Conservation (phyloP, 148 eudicot species). For the Hydrangea macrophylla region DNA sequence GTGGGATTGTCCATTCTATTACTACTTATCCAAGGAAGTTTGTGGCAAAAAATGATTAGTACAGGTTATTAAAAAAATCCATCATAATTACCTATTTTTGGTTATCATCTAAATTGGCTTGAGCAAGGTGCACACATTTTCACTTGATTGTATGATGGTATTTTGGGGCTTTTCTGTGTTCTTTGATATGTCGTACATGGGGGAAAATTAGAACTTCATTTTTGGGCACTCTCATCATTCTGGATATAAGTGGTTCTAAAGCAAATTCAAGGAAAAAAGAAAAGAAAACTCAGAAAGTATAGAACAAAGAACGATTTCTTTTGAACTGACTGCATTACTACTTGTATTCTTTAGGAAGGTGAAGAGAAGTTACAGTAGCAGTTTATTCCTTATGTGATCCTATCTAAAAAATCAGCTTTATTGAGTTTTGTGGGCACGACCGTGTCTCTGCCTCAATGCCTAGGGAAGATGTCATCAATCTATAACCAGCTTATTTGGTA, state of each 20-base stretch:
- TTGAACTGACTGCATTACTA: not conserved
- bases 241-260: not conserved
- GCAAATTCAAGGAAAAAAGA: not conserved
- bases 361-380: not conserved
- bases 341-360: not conserved
- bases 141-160: too few species aligned
- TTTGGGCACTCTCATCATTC: not conserved
- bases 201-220: not conserved
- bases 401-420: not conserved
- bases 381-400: not conserved
- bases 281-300: not conserved
- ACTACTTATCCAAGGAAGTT: too few species aligned
- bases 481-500: not conserved
- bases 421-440: not conserved
- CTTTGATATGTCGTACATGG: too few species aligned
- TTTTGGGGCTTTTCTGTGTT: too few species aligned
- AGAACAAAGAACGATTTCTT: not conserved
- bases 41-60: too few species aligned
- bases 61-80: too few species aligned
- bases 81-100: too few species aligned
- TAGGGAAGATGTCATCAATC: not conserved
- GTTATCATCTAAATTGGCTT: too few species aligned
- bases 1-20: too few species aligned
- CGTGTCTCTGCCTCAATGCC: not conserved
- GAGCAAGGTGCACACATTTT: too few species aligned